Base-by-base conservation (phyloP, 1,139 yeast species). In the Candida sp. region DNA sequence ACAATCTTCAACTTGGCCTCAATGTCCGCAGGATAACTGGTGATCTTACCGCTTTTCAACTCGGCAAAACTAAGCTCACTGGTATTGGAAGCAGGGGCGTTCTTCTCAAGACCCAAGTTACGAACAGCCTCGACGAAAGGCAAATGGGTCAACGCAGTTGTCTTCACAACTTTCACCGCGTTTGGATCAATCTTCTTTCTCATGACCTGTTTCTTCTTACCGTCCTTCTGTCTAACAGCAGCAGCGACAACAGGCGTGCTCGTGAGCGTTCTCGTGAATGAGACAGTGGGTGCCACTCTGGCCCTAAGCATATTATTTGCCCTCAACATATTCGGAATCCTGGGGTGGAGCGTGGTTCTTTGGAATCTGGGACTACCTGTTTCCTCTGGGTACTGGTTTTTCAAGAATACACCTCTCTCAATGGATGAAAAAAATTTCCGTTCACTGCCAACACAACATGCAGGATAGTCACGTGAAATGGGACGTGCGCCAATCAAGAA, bases 141-240 rank as follows among this genome's bases (percentile, higher is more conserved):
- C 46, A 72, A 66, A 56, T 75, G 81, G 54, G 81, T 75, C 75
- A 75, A 75, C 49, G 80, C 79, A 11, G 75, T 69, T 22, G 54
- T 39, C 44, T 49, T 54, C 26, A 41, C 46, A 12, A 50, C 49
- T 31, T 44, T 44, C 7, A 44, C 43, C 55, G 73, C 75, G 57
- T 70, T 75, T 40, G 63, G 67, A 58, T 68, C 73, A 33, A 55
- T 48, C 25, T 58, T 59, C 28, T 50, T 69, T 63, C 43, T 46
- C 23, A 49, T 12, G 5, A 42, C 38, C 26, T 50, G 52, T 38
- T 52, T 54, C 46, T 62, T 61, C 50, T 69, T 69, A 28, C 72
- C 73, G 27, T 63, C 69, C 44, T 57, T 56, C 44, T 52, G 59
- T 42, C 61, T 60, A 12, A 59, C 45, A 8, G 48, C 45, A 7